These are phyloP conservation scores for Cytospora leucostoma DNA, from an alignment of 2,329 filamentous ascomycete genomes.

Conservation along the genomic window DNA sequence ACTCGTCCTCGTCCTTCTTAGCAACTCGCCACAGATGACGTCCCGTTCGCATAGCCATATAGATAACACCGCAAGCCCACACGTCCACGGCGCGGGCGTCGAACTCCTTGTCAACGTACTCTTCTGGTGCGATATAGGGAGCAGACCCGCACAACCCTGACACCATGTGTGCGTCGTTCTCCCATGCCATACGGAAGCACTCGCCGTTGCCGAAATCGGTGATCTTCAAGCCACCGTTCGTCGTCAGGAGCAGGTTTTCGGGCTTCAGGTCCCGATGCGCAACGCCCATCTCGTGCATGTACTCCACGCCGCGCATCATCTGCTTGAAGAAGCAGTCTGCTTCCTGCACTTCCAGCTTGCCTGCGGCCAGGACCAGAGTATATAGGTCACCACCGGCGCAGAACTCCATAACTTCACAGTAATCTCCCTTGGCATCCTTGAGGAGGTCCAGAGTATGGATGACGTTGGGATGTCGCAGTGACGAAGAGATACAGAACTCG, in stretches of 20 bases:
- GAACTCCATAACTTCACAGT: conserved; percentile 99
- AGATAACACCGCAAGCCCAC: conserved; percentile 98
- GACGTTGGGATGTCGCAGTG: conserved; percentile 93
- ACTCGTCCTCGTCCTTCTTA: conserved; percentile 95
- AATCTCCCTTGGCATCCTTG: conserved; percentile 94
- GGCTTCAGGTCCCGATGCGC: conserved; percentile 96
- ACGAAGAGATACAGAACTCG: conserved; percentile 98
- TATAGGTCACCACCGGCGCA: conserved; percentile 96
- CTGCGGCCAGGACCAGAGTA: conserved; percentile 85
- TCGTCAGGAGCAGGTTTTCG: conserved; percentile 92
- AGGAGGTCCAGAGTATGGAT: conserved; percentile 96
- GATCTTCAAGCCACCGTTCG: conserved; percentile 90
- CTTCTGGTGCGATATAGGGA: conserved; percentile 95
- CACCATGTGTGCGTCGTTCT: conserved; percentile 97
- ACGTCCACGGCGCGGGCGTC: conserved; percentile 97
- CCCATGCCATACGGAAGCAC: conserved; percentile 99
- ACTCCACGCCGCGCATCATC: conserved; percentile 97
- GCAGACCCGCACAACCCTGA: conserved; percentile 94
- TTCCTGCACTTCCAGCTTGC: conserved; percentile 87
- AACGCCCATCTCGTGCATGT: conserved; percentile 99
- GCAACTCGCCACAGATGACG: conserved; percentile 96
- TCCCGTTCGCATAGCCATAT: conserved; percentile 99
- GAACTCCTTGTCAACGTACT: conserved; percentile 94
- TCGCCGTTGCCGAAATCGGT: conserved; percentile 99
- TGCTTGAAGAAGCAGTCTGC: conserved; percentile 99